Conservation (phyloP, 495 filamentous ascomycete species). For the Penicillium dipodomyicola region DNA sequence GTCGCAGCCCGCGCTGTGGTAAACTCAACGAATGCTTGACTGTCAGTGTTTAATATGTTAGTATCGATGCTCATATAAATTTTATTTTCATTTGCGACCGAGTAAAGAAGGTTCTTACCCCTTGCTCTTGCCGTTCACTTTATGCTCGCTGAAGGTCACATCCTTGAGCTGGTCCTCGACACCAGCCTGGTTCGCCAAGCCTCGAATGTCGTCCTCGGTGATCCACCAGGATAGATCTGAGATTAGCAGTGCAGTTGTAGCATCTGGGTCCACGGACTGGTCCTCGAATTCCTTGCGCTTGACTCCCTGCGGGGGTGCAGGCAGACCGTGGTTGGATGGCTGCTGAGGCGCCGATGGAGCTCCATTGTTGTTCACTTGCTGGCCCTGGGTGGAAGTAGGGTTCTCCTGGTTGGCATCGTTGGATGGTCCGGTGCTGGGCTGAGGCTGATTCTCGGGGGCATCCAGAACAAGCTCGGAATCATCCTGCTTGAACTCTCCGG, state of each 20-base stretch:
- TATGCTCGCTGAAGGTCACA: slow-evolving; percentile 95
- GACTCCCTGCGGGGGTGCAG: slow-evolving; percentile 58
- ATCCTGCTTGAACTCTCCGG: slow-evolving; percentile 52
- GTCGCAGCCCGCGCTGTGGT: slow-evolving; percentile 80
- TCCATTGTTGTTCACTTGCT: slow-evolving; percentile 19
- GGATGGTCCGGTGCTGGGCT: not conserved
- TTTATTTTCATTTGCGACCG: not conserved
- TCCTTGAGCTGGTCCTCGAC: slow-evolving; percentile 86
- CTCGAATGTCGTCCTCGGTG: slow-evolving; percentile 90
- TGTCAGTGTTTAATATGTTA: slow-evolving; percentile 32
- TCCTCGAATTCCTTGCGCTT: slow-evolving; percentile 79
- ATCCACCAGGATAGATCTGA: slow-evolving; percentile 95
- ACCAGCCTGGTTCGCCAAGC: slow-evolving; percentile 72
- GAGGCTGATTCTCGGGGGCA: slow-evolving; percentile 25
- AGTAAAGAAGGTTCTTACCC: slow-evolving; percentile 60
- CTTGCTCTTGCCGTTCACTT: slow-evolving; percentile 98
- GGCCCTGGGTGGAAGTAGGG: not conserved
- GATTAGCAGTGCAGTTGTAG: slow-evolving; percentile 77
- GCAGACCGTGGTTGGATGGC: slow-evolving; percentile 18
- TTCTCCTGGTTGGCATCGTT: not conserved
- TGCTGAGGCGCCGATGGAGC: slow-evolving; percentile 19
- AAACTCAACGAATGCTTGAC: slow-evolving; percentile 90
- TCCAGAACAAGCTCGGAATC: slow-evolving; percentile 44
- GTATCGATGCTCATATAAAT: slow-evolving; percentile 4
- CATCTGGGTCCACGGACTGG: slow-evolving; percentile 73